These are phyloP conservation scores for Cnidoscolus chayamansa DNA, from an alignment of 441 rosid species.

Conservation along the genomic window DNA sequence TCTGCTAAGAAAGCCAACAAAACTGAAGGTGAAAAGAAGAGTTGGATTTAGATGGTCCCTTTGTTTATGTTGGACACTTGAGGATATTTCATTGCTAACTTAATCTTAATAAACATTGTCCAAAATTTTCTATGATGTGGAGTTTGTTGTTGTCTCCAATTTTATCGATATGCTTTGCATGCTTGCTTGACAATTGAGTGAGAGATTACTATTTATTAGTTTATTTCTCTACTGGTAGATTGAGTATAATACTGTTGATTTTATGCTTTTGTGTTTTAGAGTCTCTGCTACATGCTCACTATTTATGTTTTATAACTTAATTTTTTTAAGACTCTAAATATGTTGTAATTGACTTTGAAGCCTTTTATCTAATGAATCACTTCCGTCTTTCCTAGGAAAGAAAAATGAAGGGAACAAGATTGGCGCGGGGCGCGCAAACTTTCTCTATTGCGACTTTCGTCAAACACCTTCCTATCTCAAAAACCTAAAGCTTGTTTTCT, in stretches of 20 bases:
- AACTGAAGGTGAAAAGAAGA: constrained; percentile 51
- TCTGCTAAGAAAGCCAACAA: constrained; percentile 60
- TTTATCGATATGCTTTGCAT: neutral
- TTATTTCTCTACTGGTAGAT: neutral
- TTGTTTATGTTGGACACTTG: neutral
- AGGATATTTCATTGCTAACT: neutral
- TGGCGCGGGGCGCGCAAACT: neutral
- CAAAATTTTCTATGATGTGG: neutral
- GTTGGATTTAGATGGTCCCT: constrained; percentile 22
- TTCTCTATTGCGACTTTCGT: constrained; percentile 51
- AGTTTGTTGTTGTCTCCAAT: neutral
- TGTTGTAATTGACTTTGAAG: no score
- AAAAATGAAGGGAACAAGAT: no score
- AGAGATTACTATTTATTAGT: neutral
- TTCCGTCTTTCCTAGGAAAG: no score
- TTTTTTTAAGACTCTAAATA: no score
- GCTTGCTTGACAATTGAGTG: neutral
- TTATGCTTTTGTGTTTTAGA: neutral
- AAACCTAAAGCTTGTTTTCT: constrained; percentile 19
- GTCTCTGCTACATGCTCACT: neutral
- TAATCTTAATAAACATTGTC: neutral
- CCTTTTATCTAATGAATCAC: no score
- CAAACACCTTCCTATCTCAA: constrained; percentile 56
- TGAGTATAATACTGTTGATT: neutral
- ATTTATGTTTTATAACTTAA: no score